Evolutionary conservation across 345 rosid species (phyloP).

Genomic region (Lumnitzera littorea): DNA sequence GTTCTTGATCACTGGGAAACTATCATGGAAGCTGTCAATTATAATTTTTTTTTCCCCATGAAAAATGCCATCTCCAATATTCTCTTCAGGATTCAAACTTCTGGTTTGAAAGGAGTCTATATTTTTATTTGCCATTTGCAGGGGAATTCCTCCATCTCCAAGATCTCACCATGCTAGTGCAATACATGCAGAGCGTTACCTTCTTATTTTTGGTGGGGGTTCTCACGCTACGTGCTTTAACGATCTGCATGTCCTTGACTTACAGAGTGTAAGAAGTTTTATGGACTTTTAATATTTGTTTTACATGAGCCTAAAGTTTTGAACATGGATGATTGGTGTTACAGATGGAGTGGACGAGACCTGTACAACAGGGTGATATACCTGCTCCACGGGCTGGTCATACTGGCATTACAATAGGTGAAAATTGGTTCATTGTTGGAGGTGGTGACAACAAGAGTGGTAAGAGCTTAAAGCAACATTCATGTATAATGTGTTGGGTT

Average conservation of each 20-base stretch:
- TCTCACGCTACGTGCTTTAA: slow-evolving; percentile 90
- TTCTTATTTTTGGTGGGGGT: slow-evolving; percentile 97
- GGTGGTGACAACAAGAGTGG: slow-evolving; percentile 98
- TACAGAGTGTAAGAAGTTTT: slow-evolving; percentile 75
- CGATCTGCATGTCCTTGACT: slow-evolving; percentile 95
- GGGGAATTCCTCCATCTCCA: slow-evolving; percentile 94
- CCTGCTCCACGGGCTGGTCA: slow-evolving; percentile 97
- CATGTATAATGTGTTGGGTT: too few species aligned
- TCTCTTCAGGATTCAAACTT: background rate
- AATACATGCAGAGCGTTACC: slow-evolving; percentile 89
- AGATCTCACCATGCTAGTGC: slow-evolving; percentile 99
- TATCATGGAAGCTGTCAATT: too few species aligned
- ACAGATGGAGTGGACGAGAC: slow-evolving; percentile 99
- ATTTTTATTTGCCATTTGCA: slow-evolving; percentile 14
- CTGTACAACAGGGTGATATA: slow-evolving; percentile 82
- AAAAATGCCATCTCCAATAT: too few species aligned
- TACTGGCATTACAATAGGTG: slow-evolving; percentile 93
- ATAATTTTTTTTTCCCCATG: too few species aligned
- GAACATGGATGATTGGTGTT: slow-evolving; percentile 14
- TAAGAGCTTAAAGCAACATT: slow-evolving; percentile 22
- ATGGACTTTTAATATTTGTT: slow-evolving; percentile 10
- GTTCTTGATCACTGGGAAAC: background rate
- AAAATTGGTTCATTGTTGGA: slow-evolving; percentile 98
- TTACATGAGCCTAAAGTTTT: slow-evolving; percentile 1
- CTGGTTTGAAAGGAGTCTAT: too few species aligned